Base-by-base conservation (phyloP, 169 alveolate species). In the Fabrea salina region DNA sequence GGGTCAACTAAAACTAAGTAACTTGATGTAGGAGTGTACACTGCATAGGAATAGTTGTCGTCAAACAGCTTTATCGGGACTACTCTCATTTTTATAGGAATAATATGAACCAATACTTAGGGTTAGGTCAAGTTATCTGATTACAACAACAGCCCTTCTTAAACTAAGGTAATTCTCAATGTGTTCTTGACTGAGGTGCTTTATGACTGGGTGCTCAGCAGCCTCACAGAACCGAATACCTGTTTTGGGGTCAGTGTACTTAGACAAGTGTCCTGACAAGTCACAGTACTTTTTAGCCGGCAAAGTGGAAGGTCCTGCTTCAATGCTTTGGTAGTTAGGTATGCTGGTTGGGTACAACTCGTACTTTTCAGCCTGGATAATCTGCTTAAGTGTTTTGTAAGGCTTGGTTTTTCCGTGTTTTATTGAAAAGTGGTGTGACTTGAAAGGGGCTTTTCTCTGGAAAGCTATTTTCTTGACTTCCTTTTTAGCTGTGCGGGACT, bases 1-100 rank as follows among this genome's bases (percentile, higher is more conserved):
- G 83, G 83, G 49, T 77, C 83, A n/a, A 77, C 70, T n/a, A 77
- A 33, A 47, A 54, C 41, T 44, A 51, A 32, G 72, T 70, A 7
- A 74, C 54, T 32, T 5, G 7, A 7, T 8, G 27, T 35, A 22
- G n/a, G 7, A 4, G 50, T 33, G 13, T 33, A 74, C 16, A 74
- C 40, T 3, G 82, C 82, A 54, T 74, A 74, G 33, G 74, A 33
- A 32, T 74, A 74, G 41, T 76, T 76, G 49, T 58, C 75, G 22
- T 39, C 44, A 19, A 76, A 76, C 13, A 56, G 59, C 33, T 44
- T 43, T 16, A 76, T 57, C 3, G 82, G 49, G 19, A 37, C 25
- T 3, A 76, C 76, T 58, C 51, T 58, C 75, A 61, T 61, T 54
- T 54, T 54, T 54, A 54, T 44, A 11, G 16, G 11, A 16, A 16